Conservation (phyloP, 495 filamentous ascomycete genomes). For the Tuber microsphaerosporum region DNA sequence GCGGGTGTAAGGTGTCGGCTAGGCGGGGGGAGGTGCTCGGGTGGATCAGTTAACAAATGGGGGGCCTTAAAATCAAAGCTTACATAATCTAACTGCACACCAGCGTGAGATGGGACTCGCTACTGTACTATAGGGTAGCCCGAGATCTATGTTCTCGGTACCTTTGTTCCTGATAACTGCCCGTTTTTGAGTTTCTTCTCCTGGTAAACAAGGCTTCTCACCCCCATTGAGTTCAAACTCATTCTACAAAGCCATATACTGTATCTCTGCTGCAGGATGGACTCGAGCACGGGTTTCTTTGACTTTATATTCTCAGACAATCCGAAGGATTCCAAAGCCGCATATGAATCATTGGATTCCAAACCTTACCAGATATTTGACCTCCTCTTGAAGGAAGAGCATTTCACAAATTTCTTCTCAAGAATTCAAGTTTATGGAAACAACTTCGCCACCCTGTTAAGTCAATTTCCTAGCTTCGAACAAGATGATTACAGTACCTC, state of each 20-base stretch:
- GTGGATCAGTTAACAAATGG: background rate
- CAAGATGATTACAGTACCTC: too few species aligned
- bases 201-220: background rate
- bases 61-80: background rate
- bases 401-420: too few species aligned
- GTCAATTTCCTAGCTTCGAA: too few species aligned
- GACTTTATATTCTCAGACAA: too few species aligned
- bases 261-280: background rate
- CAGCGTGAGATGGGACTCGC: background rate
- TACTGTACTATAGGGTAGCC: too few species aligned
- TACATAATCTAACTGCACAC: background rate
- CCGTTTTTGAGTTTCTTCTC: background rate
- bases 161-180: background rate
- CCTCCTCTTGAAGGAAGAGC: too few species aligned
- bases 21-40: background rate
- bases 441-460: too few species aligned
- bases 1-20: conserved; percentile 13
- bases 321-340: too few species aligned
- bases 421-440: too few species aligned
- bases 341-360: too few species aligned
- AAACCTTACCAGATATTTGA: too few species aligned
- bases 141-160: background rate
- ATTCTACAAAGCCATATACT: background rate
- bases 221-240: background rate
- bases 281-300: background rate